Percentiles rank a stretch among this genome's conserved stretches.
Conservation (phyloP, 768 basidiomycete species). For the Mycena latifolia region DNA sequence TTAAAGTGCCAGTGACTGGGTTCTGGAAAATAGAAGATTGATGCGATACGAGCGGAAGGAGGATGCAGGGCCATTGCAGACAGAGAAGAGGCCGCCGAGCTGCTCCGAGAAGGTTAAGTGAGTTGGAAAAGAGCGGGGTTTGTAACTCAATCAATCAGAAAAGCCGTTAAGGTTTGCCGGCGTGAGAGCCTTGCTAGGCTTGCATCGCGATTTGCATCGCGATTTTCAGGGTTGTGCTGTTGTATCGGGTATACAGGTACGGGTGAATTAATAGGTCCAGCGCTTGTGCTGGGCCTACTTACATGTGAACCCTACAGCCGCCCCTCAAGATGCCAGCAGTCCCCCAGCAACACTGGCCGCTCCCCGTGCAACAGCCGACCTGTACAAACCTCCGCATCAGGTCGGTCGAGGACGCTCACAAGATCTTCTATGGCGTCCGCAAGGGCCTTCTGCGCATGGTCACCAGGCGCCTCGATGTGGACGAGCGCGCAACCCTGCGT, state of each 20-base stretch:
- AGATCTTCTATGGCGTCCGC: conserved; percentile 81
- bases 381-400: conserved; percentile 81
- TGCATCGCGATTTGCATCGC: conserved; percentile 17
- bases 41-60: conserved; percentile 22
- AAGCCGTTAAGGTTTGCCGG: conserved; percentile 31
- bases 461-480: conserved; percentile 80
- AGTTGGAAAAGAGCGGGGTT: too few species aligned
- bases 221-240: conserved; percentile 35
- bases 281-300: conserved; percentile 31
- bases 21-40: conserved; percentile 10
- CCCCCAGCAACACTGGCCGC: conserved; percentile 15
- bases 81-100: too few species aligned
- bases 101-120: too few species aligned
- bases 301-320: conserved; percentile 18
- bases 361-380: conserved; percentile 74
- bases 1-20: neutral
- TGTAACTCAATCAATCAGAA: conserved; percentile 23
- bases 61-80: neutral
- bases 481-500: conserved; percentile 72
- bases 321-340: conserved; percentile 22
- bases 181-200: conserved; percentile 15
- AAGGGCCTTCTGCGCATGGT: conserved; percentile 77
- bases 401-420: conserved; percentile 82
- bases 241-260: conserved; percentile 31
- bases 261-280: conserved; percentile 21